These are phyloP conservation scores for Solanum sejunctum DNA, from an alignment of 257 asterid genomes.

Conservation along the genomic window DNA sequence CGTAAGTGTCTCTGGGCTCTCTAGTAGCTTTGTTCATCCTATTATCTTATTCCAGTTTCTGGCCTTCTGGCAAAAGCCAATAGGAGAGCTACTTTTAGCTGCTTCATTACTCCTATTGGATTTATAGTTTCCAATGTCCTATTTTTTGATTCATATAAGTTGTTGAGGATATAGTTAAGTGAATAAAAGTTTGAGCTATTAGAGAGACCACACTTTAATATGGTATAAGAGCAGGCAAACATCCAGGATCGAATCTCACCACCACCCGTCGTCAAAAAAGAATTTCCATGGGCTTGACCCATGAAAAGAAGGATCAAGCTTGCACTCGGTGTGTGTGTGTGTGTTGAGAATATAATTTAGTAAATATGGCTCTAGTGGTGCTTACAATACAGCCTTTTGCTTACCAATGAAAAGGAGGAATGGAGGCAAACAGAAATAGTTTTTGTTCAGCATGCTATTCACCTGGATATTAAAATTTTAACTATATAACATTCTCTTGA, in stretches of 20 bases:
- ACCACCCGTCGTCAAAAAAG: background rate
- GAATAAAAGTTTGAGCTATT: background rate
- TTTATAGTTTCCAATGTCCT: background rate
- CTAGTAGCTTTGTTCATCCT: background rate
- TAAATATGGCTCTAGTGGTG: background rate
- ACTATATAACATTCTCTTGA: background rate
- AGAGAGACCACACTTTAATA: background rate
- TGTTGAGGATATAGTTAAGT: background rate
- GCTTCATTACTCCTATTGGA: background rate
- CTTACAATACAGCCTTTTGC: background rate
- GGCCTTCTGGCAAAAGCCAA: background rate
- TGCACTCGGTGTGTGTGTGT: background rate
- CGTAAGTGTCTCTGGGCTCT: conserved; percentile 43
- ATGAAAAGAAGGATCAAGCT: background rate
- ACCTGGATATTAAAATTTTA: background rate
- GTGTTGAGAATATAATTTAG: background rate
- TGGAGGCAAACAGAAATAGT: background rate
- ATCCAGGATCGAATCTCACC: background rate
- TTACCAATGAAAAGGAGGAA: background rate
- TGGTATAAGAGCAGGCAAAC: background rate
- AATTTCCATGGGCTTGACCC: background rate
- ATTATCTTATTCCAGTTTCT: background rate
- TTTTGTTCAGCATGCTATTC: background rate
- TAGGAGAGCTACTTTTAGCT: background rate
- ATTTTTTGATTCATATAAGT: background rate